These are phyloP conservation scores for Ilyonectria mors-panacis DNA, from an alignment of 2,329 filamentous ascomycete species.

Conservation along the genomic window DNA sequence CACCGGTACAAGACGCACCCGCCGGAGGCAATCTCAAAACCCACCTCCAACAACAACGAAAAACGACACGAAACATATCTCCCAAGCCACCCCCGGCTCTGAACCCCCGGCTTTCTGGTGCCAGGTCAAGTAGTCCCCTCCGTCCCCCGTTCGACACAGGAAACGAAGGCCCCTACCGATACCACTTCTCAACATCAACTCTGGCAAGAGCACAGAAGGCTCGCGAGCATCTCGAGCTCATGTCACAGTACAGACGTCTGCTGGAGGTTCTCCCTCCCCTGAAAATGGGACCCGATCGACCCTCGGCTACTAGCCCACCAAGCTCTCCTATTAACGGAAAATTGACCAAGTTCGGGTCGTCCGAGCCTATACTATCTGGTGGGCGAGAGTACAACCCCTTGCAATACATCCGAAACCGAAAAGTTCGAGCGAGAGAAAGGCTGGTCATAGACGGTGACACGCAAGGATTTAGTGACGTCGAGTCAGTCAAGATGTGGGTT, in stretches of 20 bases:
- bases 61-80: slow-evolving; percentile 72
- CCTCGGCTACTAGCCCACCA: slow-evolving; percentile 59
- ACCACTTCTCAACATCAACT: slow-evolving; percentile 84
- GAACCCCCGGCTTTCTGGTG: slow-evolving; percentile 58
- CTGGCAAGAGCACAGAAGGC: slow-evolving; percentile 87
- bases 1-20: slow-evolving; percentile 67
- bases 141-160: slow-evolving; percentile 63
- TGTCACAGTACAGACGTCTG: slow-evolving; percentile 85
- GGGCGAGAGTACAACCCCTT: slow-evolving; percentile 90
- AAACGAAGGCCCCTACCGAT: slow-evolving; percentile 66
- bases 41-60: slow-evolving; percentile 80
- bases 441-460: slow-evolving; percentile 80
- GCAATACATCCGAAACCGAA: slow-evolving; percentile 92
- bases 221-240: slow-evolving; percentile 87
- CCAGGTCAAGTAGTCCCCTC: slow-evolving; percentile 61
- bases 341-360: slow-evolving; percentile 47
- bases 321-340: slow-evolving; percentile 56
- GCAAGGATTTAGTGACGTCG: slow-evolving; percentile 83
- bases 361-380: slow-evolving; percentile 57
- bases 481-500: slow-evolving; percentile 82
- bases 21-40: slow-evolving; percentile 74
- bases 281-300: slow-evolving; percentile 59
- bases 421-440: slow-evolving; percentile 84
- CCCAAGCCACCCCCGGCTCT: slow-evolving; percentile 66
- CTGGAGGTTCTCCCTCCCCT: slow-evolving; percentile 85